Evolutionary conservation across 163 green algal genomes (phyloP).

Genomic region (Scenedesmus sp.): DNA sequence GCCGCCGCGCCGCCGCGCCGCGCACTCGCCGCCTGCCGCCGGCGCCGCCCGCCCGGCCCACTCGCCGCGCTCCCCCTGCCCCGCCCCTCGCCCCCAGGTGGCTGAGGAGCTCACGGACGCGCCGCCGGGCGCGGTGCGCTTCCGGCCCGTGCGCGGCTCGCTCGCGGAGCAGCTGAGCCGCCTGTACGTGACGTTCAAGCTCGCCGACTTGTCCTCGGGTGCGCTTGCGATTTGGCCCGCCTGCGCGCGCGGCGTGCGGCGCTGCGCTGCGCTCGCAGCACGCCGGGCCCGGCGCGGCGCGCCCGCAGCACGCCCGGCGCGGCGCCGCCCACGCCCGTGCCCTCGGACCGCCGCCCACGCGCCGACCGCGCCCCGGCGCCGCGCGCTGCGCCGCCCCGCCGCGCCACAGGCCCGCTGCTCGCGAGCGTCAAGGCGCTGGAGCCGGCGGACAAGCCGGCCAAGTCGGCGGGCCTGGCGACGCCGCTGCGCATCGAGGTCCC

Average conservation of each 20-base stretch:
- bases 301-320: neutral
- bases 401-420: constrained; percentile 7
- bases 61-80: neutral
- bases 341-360: too few species aligned
- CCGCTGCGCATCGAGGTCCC: constrained; percentile 37
- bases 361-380: too few species aligned
- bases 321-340: neutral
- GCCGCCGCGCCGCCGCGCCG: neutral
- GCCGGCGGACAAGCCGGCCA: constrained; percentile 5
- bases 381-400: neutral
- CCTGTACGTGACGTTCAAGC: constrained; percentile 33
- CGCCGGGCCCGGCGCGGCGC: neutral
- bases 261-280: neutral
- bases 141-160: constrained; percentile 4
- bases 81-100: neutral
- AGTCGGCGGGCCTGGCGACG: constrained; percentile 5
- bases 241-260: neutral
- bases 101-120: constrained; percentile 10
- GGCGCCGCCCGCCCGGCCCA: neutral
- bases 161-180: constrained; percentile 20
- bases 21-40: too few species aligned
- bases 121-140: constrained; percentile 9
- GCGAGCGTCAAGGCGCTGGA: constrained; percentile 7
- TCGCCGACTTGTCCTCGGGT: constrained; percentile 24
- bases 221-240: neutral